phyloP scores from a whole-genome alignment of 345 rosid genomes.

The Capsella bursapastoris region DNA sequence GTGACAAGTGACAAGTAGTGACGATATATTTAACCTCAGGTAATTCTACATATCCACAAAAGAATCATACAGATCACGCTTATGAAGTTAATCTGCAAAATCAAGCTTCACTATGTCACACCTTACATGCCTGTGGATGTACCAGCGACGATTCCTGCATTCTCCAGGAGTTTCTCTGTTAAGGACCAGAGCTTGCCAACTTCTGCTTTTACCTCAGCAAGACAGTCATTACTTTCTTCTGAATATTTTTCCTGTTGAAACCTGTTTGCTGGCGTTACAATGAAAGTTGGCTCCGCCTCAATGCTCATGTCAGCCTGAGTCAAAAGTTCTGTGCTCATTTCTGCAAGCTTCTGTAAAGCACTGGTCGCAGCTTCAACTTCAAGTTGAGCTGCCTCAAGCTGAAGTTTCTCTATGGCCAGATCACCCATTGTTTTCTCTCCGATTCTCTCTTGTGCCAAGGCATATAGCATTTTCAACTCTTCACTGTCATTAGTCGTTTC shows the following conservation, averaged over 20 bases:
- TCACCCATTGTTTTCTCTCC: slow-evolving; percentile 69
- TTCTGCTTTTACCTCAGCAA: slow-evolving; percentile 57
- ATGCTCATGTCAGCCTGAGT: slow-evolving; percentile 55
- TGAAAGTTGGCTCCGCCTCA: slow-evolving; percentile 42
- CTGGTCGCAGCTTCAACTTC: slow-evolving; percentile 81
- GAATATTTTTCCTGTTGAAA: slow-evolving; percentile 21
- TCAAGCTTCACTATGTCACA: slow-evolving; percentile 32
- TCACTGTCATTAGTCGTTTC: slow-evolving; percentile 64
- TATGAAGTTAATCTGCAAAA: slow-evolving; percentile 31
- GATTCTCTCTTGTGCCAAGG: slow-evolving; percentile 68
- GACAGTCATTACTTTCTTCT: slow-evolving; percentile 46
- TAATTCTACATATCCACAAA: slow-evolving; percentile 32
- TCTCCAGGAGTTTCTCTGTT: slow-evolving; percentile 68
- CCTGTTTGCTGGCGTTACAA: slow-evolving; percentile 26
- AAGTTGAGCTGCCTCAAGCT: slow-evolving; percentile 78
- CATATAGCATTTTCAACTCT: slow-evolving; percentile 63
- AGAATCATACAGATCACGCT: slow-evolving; percentile 30
- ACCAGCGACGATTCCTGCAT: slow-evolving; percentile 60
- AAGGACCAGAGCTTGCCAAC: slow-evolving; percentile 62
- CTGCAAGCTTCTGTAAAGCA: slow-evolving; percentile 71
- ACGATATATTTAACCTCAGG: slow-evolving; percentile 2
- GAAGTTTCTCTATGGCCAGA: slow-evolving; percentile 78
- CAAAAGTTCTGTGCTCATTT: slow-evolving; percentile 68
- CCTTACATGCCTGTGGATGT: slow-evolving; percentile 30
- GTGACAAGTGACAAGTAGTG: slow-evolving; percentile 17